Evolutionary conservation across 306 rosid genomes (phyloP), one percentile per base, ranked within the genome.

Genomic region (Cucumis melo): DNA sequence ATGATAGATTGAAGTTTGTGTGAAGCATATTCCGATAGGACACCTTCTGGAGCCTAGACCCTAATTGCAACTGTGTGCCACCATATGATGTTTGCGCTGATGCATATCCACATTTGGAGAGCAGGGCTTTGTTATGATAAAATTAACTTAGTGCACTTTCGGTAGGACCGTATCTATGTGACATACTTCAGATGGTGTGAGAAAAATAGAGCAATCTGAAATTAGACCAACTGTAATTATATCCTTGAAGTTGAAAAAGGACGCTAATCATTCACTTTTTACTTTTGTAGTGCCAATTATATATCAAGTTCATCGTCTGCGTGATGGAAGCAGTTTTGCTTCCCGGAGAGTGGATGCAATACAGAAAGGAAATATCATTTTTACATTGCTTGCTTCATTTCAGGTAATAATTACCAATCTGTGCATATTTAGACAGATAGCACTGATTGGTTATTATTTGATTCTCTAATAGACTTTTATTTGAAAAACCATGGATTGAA

Each of bases 271-370:
- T 5, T 60, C 70, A 63, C 24, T 60, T 23, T 75, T 76, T 79
- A 61, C 60, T 79, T 80, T 81, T 87, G 79, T 88, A 94, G 98
- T 88, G 65, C 98, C 98, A 60, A 94, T 94, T 79, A 78, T 91
- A 81, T 94, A 94, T 84, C 88, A 78, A 84, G 98, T 89, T 82
- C 42, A 79, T 29, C 87, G 96, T 50, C 19, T 91, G 29, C 97
- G 97, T 78, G 97, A 94, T 54, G 98, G 98, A 57, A 91, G 87
- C 81, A 94, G 97, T 85, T 94, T 94, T 84, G 96, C 97, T 70
- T 91, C 92, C n/a, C 87, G 98, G 78, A 87, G 79, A 87, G 98
- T 94, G 62, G 93, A 94, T 73, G 98, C 98, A 19, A 85, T 91
- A 77, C 98, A 94, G 80, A 94, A 85, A 79, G 98, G 98, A 84